Evolutionary conservation across 129 eudicot genomes (phyloP), one percentile per base, ranked within the genome.

Genomic region (Tagetes patula): DNA sequence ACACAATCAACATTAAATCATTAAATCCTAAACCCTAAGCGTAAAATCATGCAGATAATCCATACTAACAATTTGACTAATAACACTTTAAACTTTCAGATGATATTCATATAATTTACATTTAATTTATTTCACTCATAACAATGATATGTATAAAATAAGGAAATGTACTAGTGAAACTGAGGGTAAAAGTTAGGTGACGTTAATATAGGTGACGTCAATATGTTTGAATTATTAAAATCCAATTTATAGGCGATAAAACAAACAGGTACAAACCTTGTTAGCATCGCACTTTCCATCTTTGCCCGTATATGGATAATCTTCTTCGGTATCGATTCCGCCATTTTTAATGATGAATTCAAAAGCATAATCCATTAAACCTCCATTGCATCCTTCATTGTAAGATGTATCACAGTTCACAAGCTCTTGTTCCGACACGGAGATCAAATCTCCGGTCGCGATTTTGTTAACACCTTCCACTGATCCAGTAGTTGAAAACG

Each of bases 211-310:
- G 27, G 27, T 20, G 27, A 20, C 27, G 27, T 20, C 27, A 20
- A 20, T 20, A 20, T 20, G 27, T 20, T 20, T 20, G 27, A 20
- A 20, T 20, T 20, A 20, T 20, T 20, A 46, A 13, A 3, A 46
- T 46, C 50, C 8, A 46, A 6, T 10, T 6, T 43, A 6, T 8
- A 3, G 8, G 20, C 5, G 36, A 71, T 10, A 14, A 30, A 40
- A 5, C 13, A 14, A 64, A 39, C 1, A 42, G 68, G 47, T n/a
- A 64, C 61, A 42, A 66, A 92, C 98, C 91, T 89, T 77, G 49
- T 71, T n/a, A 6, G 52, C 65, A 68, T 92, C 95, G 69, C 96
- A 90, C 3, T 6, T 54, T 3, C 91, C 96, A 0, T 64, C 69
- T n/a, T 40, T 64, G 0, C 69, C 69, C 0, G 69, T 64, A 11